These are phyloP conservation scores for Lactifluus rugatus DNA, from an alignment of 768 basidiomycete species.

Conservation along the genomic window DNA sequence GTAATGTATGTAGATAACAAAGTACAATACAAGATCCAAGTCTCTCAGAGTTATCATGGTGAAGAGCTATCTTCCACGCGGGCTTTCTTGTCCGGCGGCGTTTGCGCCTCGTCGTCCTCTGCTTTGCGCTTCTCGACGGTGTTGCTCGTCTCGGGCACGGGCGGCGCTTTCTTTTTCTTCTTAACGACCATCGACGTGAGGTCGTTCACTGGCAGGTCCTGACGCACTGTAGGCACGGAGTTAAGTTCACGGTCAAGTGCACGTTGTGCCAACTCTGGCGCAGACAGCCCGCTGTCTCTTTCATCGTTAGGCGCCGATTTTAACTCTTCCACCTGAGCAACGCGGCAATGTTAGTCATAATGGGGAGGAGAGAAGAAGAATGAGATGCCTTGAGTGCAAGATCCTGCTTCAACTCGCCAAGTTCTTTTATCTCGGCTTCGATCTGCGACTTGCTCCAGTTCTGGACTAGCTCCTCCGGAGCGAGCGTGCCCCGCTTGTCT, in stretches of 20 bases:
- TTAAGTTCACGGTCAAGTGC: slow-evolving; percentile 68
- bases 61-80: slow-evolving; percentile 37
- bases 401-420: slow-evolving; percentile 67
- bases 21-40: neutral
- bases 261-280: slow-evolving; percentile 60
- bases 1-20: slow-evolving; percentile 3
- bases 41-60: slow-evolving; percentile 17
- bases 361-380: neutral
- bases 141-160: slow-evolving; percentile 25
- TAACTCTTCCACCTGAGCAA: slow-evolving; percentile 76
- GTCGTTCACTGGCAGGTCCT: slow-evolving; percentile 54
- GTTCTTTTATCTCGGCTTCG: slow-evolving; percentile 71
- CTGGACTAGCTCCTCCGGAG: slow-evolving; percentile 45
- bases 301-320: slow-evolving; percentile 67
- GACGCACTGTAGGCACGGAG: slow-evolving; percentile 26
- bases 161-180: slow-evolving; percentile 55
- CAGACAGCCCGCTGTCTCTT: slow-evolving; percentile 32
- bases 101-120: slow-evolving; percentile 42
- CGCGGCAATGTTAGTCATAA: neutral
- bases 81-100: slow-evolving; percentile 54
- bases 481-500: slow-evolving; percentile 26
- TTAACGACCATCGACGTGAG: slow-evolving; percentile 79
- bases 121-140: slow-evolving; percentile 56
- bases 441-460: slow-evolving; percentile 67
- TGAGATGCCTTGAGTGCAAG: slow-evolving; percentile 61